A percentile compares a stretch with the other conserved stretches of the same genome.
Evolutionary conservation across 352 stramenopile genomes (phyloP).

Genomic region (Phytophthora fragariaefolia): DNA sequence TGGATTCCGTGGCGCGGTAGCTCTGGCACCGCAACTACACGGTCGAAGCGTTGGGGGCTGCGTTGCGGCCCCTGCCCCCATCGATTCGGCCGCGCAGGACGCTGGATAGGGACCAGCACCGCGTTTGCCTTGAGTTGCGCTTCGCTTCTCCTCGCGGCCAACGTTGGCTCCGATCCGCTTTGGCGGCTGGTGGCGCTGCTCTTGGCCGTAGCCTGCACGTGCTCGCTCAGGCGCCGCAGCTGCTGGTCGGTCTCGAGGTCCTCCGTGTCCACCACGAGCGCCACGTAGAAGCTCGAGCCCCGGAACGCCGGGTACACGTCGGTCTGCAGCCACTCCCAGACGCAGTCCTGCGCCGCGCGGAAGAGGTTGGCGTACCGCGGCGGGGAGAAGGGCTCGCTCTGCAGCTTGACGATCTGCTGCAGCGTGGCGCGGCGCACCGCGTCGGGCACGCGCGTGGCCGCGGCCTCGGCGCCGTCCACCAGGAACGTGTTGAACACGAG

Average conservation of each 20-base stretch:
- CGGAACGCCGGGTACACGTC: conserved; percentile 72
- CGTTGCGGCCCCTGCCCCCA: conserved; percentile 19
- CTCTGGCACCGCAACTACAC: conserved; percentile 20
- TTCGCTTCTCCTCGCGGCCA: conserved; percentile 22
- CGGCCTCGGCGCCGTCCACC: conserved; percentile 31
- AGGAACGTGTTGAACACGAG: conserved; percentile 73
- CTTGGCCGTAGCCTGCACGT: conserved; percentile 52
- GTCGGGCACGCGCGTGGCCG: conserved; percentile 53
- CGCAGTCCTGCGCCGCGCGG: conserved; percentile 69
- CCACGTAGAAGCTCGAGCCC: conserved; percentile 66
- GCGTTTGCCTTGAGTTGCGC: conserved; percentile 34
- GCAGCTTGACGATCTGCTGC: conserved; percentile 70
- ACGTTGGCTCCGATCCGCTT: conserved; percentile 18
- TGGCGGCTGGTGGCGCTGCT: conserved; percentile 43
- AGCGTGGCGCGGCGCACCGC: conserved; percentile 64
- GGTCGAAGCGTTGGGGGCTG: conserved; percentile 14
- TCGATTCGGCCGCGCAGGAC: not conserved
- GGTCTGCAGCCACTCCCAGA: conserved; percentile 74
- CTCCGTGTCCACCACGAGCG: conserved; percentile 73
- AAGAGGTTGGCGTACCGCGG: conserved; percentile 74
- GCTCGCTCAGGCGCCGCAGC: conserved; percentile 67
- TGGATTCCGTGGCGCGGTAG: conserved; percentile 22
- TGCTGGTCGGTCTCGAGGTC: conserved; percentile 71
- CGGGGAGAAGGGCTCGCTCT: conserved; percentile 79
- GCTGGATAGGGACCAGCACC: conserved; percentile 35